phyloP scores from a whole-genome alignment of 2,329 filamentous ascomycete genomes.

The Truncatella angustata region DNA sequence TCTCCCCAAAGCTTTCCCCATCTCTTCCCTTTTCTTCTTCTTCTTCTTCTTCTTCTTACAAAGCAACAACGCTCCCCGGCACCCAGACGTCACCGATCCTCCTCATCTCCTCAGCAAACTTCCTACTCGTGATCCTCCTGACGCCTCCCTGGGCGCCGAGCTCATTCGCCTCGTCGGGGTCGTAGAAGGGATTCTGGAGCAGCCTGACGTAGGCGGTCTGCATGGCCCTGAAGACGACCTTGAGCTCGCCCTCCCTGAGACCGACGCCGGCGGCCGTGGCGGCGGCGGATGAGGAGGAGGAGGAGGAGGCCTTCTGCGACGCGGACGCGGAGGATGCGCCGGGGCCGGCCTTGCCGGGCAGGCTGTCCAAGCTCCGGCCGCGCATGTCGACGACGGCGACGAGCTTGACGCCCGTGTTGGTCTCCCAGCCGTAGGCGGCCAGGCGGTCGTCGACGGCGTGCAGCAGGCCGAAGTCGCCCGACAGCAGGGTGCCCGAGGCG shows the following conservation, averaged over 20 bases:
- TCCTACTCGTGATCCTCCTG: constrained; percentile 75
- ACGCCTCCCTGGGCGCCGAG: constrained; percentile 34
- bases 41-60: not conserved
- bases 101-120: constrained; percentile 79
- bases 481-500: constrained; percentile 42
- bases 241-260: constrained; percentile 81
- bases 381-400: constrained; percentile 90
- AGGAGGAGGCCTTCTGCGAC: constrained; percentile 18
- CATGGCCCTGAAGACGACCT: constrained; percentile 85
- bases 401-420: constrained; percentile 91
- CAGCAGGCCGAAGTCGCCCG: constrained; percentile 86
- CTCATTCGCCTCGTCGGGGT: constrained; percentile 77
- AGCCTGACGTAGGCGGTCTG: constrained; percentile 89
- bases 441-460: constrained; percentile 93
- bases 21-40: too few relatives aligned
- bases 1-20: too few relatives aligned
- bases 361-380: constrained; percentile 50
- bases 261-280: constrained; percentile 48
- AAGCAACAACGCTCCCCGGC: constrained; percentile 55
- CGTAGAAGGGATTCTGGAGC: constrained; percentile 92
- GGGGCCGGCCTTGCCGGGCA: constrained; percentile 15
- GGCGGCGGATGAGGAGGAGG: constrained; percentile 22
- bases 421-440: constrained; percentile 93
- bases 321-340: constrained; percentile 7
- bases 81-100: constrained; percentile 83